Percentiles rank a stretch among this genome's conserved stretches.
These are phyloP conservation scores for Aspergillus campestris DNA, from an alignment of 495 filamentous ascomycete genomes.

Conservation along the genomic window DNA sequence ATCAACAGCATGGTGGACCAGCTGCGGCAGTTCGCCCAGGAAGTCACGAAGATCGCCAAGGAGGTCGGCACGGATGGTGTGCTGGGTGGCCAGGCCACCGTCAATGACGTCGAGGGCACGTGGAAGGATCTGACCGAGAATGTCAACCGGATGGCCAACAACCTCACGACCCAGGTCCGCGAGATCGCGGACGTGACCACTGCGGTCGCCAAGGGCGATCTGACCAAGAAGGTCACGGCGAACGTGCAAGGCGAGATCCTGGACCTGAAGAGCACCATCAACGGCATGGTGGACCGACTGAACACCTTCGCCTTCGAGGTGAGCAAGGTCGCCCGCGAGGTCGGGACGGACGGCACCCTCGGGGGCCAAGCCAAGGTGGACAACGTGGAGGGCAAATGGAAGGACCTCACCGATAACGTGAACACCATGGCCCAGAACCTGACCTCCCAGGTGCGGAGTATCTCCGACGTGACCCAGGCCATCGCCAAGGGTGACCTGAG, in stretches of 20 bases:
- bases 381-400: conserved; percentile 98
- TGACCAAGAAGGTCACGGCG: conserved; percentile 92
- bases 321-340: conserved; percentile 95
- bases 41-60: conserved; percentile 95
- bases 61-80: conserved; percentile 96
- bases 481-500: conserved; percentile 93
- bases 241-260: conserved; percentile 95
- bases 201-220: conserved; percentile 87
- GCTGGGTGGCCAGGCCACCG: conserved; percentile 90
- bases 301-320: conserved; percentile 97
- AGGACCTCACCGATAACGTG: conserved; percentile 90
- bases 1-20: conserved; percentile 99
- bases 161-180: conserved; percentile 93
- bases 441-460: conserved; percentile 89
- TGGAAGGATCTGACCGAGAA: conserved; percentile 97
- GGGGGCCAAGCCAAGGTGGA: conserved; percentile 95
- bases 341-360: conserved; percentile 93
- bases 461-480: conserved; percentile 94
- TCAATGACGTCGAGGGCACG: conserved; percentile 94
- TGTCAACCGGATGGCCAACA: conserved; percentile 98
- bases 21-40: conserved; percentile 89
- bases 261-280: conserved; percentile 94
- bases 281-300: conserved; percentile 96
- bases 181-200: conserved; percentile 98
- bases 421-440: conserved; percentile 91